These are phyloP conservation scores for Naganishia liquefaciens DNA, from an alignment of 1,284 basidiomycete species.

Conservation along the genomic window DNA sequence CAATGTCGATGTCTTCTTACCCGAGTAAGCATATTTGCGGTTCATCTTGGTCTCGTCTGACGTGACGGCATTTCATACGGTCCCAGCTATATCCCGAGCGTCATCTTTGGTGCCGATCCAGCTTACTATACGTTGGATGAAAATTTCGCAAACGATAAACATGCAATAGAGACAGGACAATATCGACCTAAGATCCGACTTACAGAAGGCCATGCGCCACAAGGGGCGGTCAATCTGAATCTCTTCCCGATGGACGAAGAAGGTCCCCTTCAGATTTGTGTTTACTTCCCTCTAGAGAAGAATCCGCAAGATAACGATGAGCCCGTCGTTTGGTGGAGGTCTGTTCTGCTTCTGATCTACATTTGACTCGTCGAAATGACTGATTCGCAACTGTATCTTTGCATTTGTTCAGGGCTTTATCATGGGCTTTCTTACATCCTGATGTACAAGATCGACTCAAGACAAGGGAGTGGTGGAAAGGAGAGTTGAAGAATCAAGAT, in stretches of 20 bases:
- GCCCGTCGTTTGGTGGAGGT: background rate
- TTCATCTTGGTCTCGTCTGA: no score
- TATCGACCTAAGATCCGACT: no score
- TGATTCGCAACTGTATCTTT: background rate
- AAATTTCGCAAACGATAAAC: no score
- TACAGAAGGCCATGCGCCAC: background rate
- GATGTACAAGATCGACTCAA: background rate
- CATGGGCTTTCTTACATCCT: background rate
- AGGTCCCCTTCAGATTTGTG: background rate
- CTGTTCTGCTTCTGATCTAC: background rate
- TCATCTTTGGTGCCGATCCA: background rate
- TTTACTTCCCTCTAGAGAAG: background rate
- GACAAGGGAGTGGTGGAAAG: background rate
- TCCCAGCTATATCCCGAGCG: background rate
- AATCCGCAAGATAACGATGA: background rate
- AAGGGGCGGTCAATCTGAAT: constrained; percentile 6
- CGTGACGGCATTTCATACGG: background rate
- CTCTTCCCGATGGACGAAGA: background rate
- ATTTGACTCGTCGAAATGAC: background rate
- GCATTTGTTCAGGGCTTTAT: background rate
- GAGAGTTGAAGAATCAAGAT: background rate
- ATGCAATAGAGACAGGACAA: no score
- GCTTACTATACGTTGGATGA: background rate
- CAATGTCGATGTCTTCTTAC: no score
- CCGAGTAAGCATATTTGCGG: no score